phyloP scores from a whole-genome alignment of 345 rosid genomes.

The Euphorbia tirucalli region DNA sequence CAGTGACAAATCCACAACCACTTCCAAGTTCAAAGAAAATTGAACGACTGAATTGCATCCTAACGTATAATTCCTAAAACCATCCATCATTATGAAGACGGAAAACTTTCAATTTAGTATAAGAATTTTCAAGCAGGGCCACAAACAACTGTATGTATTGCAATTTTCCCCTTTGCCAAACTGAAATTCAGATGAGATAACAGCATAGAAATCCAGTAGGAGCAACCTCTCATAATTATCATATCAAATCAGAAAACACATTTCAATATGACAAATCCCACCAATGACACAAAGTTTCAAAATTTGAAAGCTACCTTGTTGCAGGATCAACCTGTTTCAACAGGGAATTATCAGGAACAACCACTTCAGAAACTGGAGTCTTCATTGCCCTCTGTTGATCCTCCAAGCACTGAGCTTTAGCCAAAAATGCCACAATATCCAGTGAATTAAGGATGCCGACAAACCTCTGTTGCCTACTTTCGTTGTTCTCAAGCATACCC shows the following conservation, averaged over 20 bases:
- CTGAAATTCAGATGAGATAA: background rate
- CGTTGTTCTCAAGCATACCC: slow-evolving; percentile 59
- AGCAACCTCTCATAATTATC: no score
- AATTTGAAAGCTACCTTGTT: slow-evolving; percentile 51
- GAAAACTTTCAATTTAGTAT: background rate
- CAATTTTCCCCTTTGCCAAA: background rate
- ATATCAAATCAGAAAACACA: background rate
- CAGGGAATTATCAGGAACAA: slow-evolving; percentile 53
- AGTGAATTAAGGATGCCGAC: slow-evolving; percentile 85
- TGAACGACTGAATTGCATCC: background rate
- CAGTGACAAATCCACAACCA: background rate
- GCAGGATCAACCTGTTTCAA: slow-evolving; percentile 92
- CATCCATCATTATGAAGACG: background rate
- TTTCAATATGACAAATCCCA: background rate
- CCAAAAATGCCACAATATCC: slow-evolving; percentile 74
- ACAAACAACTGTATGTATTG: background rate
- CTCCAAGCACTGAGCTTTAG: slow-evolving; percentile 68
- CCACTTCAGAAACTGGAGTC: slow-evolving; percentile 74
- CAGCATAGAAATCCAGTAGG: background rate
- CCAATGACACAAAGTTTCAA: background rate
- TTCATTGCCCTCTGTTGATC: slow-evolving; percentile 80
- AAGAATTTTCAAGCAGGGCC: background rate
- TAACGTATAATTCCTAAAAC: background rate
- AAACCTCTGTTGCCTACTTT: slow-evolving; percentile 77
- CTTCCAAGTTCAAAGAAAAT: background rate